phyloP scores from a whole-genome alignment of 805 yeast species.

The Cyberlindnera bimundalis region DNA sequence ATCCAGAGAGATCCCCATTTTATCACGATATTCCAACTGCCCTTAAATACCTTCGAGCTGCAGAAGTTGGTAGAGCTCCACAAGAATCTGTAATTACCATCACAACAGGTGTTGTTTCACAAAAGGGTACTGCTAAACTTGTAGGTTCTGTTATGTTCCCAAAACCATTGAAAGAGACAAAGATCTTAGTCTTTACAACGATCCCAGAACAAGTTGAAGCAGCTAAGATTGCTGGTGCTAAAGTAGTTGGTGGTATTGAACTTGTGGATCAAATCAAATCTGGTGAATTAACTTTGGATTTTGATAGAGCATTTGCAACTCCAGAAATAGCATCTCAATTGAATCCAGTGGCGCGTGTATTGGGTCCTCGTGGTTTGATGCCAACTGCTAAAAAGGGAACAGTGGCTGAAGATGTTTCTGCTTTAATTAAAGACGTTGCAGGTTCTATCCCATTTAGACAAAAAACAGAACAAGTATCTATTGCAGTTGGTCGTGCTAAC shows the following conservation, averaged over 20 bases:
- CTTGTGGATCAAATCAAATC: constrained; percentile 58
- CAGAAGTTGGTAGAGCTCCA: constrained; percentile 82
- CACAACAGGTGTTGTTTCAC: constrained; percentile 62
- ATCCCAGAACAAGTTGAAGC: constrained; percentile 48
- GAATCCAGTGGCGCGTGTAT: constrained; percentile 64
- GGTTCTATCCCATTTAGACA: constrained; percentile 82
- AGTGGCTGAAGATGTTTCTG: constrained; percentile 61
- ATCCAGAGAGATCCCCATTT: constrained; percentile 51
- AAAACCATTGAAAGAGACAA: constrained; percentile 61
- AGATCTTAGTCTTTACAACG: constrained; percentile 65
- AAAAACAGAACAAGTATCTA: constrained; percentile 51
- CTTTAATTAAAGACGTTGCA: constrained; percentile 48
- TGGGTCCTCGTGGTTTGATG: constrained; percentile 89
- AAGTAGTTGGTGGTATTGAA: constrained; percentile 68
- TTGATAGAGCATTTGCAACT: constrained; percentile 80
- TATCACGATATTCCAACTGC: constrained; percentile 74
- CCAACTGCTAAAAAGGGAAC: constrained; percentile 87
- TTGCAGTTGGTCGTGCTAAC: constrained; percentile 74
- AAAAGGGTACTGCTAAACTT: constrained; percentile 73
- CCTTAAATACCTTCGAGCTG: constrained; percentile 75
- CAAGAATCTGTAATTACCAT: constrained; percentile 68
- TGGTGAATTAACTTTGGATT: constrained; percentile 48
- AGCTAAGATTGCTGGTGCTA: constrained; percentile 57
- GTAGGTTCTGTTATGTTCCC: constrained; percentile 73
- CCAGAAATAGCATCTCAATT: constrained; percentile 71